Conservation (phyloP, 345 rosid species). For the Triadica sebifera region DNA sequence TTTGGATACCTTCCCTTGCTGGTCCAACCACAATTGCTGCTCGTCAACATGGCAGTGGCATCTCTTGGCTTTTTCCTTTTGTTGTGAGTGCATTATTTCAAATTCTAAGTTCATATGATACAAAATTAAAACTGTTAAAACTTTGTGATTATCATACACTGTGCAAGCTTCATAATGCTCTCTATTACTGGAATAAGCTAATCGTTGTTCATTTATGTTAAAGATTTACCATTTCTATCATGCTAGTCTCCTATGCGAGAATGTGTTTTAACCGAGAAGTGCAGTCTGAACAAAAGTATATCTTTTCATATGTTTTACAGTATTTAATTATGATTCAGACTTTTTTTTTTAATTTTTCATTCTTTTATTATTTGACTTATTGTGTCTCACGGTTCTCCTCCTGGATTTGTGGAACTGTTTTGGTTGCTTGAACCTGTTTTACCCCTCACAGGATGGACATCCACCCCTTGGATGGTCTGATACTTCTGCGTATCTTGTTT, state of each 20-base stretch:
- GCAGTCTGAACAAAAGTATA: neutral
- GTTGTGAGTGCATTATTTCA: conserved; percentile 46
- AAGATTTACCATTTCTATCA: neutral
- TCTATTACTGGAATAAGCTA: neutral
- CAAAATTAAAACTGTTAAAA: neutral
- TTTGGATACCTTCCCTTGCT: conserved; percentile 96
- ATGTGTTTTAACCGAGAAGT: neutral
- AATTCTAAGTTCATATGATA: neutral
- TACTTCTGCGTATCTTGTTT: conserved; percentile 82
- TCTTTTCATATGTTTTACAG: neutral
- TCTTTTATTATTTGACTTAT: neutral
- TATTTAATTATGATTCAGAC: neutral
- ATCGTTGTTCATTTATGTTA: neutral
- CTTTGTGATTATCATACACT: neutral
- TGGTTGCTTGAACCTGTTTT: neutral
- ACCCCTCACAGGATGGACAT: conserved; percentile 68
- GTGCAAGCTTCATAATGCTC: neutral
- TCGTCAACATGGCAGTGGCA: conserved; percentile 78
- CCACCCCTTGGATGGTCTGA: conserved; percentile 98
- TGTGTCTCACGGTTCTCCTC: neutral
- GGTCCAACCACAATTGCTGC: conserved; percentile 92
- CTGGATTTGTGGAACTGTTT: neutral
- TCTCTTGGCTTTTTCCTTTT: conserved; percentile 95
- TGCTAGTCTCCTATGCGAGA: neutral
- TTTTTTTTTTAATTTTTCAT: neutral